Evolutionary conservation across 1,284 basidiomycete species (phyloP).

Genomic region (Peniophora sp.): DNA sequence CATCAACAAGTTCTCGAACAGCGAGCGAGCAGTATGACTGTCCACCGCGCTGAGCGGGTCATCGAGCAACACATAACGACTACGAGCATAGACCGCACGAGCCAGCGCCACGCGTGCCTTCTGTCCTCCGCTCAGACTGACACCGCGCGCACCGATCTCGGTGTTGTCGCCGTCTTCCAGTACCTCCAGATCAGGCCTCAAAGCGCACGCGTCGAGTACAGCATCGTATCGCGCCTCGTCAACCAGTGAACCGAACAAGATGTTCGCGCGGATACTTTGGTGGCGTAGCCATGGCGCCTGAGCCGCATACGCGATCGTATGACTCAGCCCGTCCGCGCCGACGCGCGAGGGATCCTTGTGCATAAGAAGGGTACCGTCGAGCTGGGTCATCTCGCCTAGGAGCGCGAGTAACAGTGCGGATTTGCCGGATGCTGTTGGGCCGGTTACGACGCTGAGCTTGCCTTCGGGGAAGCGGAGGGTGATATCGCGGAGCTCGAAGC

Average conservation of each 20-base stretch:
- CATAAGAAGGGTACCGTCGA: constrained; percentile 47
- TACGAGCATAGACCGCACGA: not conserved
- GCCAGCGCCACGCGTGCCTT: constrained; percentile 22
- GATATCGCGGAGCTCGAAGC: constrained; percentile 62
- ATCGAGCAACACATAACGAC: constrained; percentile 47
- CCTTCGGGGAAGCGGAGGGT: constrained; percentile 65
- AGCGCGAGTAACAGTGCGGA: constrained; percentile 67
- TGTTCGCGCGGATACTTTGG: constrained; percentile 63
- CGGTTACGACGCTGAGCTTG: constrained; percentile 55
- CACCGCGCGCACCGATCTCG: constrained; percentile 26
- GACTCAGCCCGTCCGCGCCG: constrained; percentile 57
- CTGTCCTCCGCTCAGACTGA: constrained; percentile 28
- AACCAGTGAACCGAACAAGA: constrained; percentile 60
- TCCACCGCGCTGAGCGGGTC: constrained; percentile 67
- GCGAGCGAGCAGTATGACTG: constrained; percentile 64
- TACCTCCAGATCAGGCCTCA: constrained; percentile 53
- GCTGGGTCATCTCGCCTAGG: constrained; percentile 55
- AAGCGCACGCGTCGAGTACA: constrained; percentile 65
- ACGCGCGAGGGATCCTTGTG: constrained; percentile 54
- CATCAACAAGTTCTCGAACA: constrained; percentile 56
- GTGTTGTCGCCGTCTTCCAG: constrained; percentile 34
- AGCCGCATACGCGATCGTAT: constrained; percentile 76
- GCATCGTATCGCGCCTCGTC: constrained; percentile 60
- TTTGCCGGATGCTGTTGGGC: constrained; percentile 78
- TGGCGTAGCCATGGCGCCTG: constrained; percentile 83